Evolutionary conservation across 179 eudicot species (phyloP), one percentile per base, ranked within the genome.

Genomic region (Camellia oleifera): DNA sequence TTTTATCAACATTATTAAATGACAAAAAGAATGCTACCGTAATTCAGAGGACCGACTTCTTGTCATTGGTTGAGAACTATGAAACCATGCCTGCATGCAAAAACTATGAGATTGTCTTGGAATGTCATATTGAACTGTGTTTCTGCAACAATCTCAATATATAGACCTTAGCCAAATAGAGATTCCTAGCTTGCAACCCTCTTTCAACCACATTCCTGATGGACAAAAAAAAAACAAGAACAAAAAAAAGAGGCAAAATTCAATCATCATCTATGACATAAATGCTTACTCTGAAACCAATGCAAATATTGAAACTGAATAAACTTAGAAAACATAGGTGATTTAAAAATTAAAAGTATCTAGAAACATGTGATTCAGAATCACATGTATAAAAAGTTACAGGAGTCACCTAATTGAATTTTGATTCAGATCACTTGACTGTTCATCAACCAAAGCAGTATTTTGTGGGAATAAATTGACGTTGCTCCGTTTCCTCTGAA

Each of bases 11-110:
- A 69, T 60, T 3, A 11, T 50, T 32, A 32, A 32, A n/a, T 14
- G 2, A 17, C 10, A 15, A 57, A 20, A 57, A 50, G 2, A 52
- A 45, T 44, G 52, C 61, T 82, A 89, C 92, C 92, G 78, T 72
- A 89, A 84, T 67, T 89, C 92, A 56, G 92, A 87, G 9, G 90
- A 89, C 52, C 92, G 86, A 78, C 92, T 89, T 84, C 92, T 84
- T 15, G 92, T 89, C 92, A 89, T 89, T 26, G 92, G 88, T 77
- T 89, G 90, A 84, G 88, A 87, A 82, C 92, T 89, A 53, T 87
- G 85, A 64, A 87, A 85, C 92, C 92, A 89, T 77, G 90, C 88
- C 92, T 89, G 86, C 72, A 75, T 63, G 60, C 44, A 60, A 73
- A 45, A 18, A 61, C 4, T 2, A 61, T 82, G 62, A 81, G 70